These are phyloP conservation scores for Gracilaria vermiculophylla DNA, from an alignment of 23 red algal species.

Conservation along the genomic window DNA sequence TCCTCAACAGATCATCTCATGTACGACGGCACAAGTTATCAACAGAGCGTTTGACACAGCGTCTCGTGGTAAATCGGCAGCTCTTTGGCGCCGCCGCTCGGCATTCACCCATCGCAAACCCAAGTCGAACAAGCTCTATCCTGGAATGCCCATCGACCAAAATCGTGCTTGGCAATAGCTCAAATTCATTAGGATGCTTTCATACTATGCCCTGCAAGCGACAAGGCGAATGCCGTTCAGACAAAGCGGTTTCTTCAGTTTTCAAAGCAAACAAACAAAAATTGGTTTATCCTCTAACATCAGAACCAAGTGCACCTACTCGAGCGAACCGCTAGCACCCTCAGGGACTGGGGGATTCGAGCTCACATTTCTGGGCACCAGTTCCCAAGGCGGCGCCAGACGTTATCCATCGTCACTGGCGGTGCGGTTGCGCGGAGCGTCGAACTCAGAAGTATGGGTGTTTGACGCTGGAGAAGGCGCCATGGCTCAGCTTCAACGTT, in stretches of 20 bases:
- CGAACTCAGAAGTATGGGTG: constrained; percentile 69
- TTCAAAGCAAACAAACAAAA: neutral
- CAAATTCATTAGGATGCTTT: neutral
- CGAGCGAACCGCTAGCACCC: neutral
- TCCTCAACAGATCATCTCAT: no score
- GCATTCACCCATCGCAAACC: no score
- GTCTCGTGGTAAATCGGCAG: no score
- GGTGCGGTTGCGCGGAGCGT: constrained; percentile 26
- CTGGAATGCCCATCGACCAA: neutral
- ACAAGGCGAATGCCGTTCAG: neutral
- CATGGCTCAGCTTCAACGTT: constrained; percentile 63
- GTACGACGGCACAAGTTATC: no score
- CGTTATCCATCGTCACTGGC: constrained; percentile 47
- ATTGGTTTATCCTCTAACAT: neutral
- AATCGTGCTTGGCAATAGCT: neutral
- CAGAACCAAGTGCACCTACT: constrained; percentile 2
- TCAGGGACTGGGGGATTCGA: constrained; percentile 69
- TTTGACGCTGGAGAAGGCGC: constrained; percentile 90
- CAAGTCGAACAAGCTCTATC: no score
- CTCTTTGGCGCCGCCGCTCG: no score
- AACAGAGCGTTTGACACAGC: no score
- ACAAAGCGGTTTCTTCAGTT: neutral
- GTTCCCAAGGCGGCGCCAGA: constrained; percentile 54
- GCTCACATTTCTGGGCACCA: constrained; percentile 82
- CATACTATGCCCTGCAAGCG: neutral